These are phyloP conservation scores for Trichothecium sympodiale DNA, from an alignment of 2,329 filamentous ascomycete genomes.

Conservation along the genomic window DNA sequence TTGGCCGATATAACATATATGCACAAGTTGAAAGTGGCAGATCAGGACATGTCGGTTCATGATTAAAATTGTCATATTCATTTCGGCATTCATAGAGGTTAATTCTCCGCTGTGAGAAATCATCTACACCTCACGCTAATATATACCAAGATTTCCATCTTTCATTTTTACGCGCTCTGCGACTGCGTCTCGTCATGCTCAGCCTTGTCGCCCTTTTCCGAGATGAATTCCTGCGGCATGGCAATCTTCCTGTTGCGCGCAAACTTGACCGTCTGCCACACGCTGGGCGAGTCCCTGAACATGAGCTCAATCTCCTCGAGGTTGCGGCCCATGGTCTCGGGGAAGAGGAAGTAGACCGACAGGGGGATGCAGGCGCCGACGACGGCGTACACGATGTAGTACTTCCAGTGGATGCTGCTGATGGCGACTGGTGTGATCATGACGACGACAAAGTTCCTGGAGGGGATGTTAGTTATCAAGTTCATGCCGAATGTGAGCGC, in stretches of 20 bases:
- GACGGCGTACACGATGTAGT: constrained; percentile 38
- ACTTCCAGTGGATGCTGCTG: constrained; percentile 37
- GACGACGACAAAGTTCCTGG: constrained; percentile 22
- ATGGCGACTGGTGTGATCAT: constrained; percentile 36
- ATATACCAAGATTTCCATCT: too few relatives aligned
- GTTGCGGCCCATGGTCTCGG: constrained; percentile 38
- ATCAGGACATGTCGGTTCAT: too few relatives aligned
- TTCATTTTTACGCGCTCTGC: too few relatives aligned
- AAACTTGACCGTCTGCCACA: constrained; percentile 23
- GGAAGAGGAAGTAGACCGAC: constrained; percentile 32
- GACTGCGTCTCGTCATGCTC: constrained; percentile 8
- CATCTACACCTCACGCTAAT: too few relatives aligned
- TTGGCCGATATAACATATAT: too few relatives aligned
- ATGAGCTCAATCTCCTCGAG: constrained; percentile 33
- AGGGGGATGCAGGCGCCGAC: constrained; percentile 32
- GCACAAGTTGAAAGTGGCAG: too few relatives aligned
- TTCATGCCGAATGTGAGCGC: background rate
- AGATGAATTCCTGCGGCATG: constrained; percentile 17
- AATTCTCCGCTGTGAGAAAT: too few relatives aligned
- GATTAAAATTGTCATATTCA: too few relatives aligned
- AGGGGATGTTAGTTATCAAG: constrained; percentile 5
- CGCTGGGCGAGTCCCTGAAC: constrained; percentile 27
- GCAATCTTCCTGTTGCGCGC: constrained; percentile 21
- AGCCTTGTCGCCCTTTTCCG: constrained; percentile 13
- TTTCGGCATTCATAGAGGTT: too few relatives aligned